Conservation (phyloP, 2,329 filamentous ascomycete genomes). For the Zymoseptoria tritici region DNA sequence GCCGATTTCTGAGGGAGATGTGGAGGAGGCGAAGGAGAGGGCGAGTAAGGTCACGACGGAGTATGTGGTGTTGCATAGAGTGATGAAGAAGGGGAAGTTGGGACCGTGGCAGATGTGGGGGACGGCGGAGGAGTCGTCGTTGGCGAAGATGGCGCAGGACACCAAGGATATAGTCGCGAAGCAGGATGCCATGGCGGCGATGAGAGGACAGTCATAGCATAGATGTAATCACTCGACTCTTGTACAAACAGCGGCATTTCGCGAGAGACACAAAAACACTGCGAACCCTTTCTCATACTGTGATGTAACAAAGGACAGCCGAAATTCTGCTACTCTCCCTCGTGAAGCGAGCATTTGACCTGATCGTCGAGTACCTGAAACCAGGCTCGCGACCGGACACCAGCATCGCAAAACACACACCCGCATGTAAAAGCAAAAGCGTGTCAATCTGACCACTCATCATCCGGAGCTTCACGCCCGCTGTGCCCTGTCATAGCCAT, state of each 20-base stretch:
- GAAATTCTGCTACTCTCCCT: not conserved
- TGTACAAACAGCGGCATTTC: not conserved
- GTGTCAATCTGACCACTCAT: not conserved
- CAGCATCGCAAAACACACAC: not conserved
- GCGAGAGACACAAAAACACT: not conserved
- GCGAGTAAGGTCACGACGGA: constrained; percentile 37
- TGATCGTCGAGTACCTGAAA: not conserved
- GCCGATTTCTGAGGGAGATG: constrained; percentile 31
- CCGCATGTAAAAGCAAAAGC: not conserved
- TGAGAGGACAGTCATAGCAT: not conserved
- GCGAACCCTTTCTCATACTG: not conserved
- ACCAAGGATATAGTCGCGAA: constrained; percentile 4
- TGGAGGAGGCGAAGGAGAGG: constrained; percentile 27
- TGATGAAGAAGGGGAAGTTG: constrained; percentile 34
- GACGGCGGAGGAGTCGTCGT: constrained; percentile 35
- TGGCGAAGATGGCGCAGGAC: constrained; percentile 31
- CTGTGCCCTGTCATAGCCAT: constrained; percentile 1
- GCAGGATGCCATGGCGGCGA: not conserved
- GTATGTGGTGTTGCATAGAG: constrained; percentile 46
- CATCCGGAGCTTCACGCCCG: not conserved
- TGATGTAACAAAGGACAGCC: not conserved
- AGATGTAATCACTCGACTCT: not conserved
- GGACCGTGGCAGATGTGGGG: constrained; percentile 47
- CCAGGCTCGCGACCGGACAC: not conserved
- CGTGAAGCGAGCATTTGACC: not conserved